Percentiles rank a stretch among this genome's conserved stretches.
Evolutionary conservation across 768 basidiomycete genomes (phyloP).

Genomic region (Auricularia heimuer): DNA sequence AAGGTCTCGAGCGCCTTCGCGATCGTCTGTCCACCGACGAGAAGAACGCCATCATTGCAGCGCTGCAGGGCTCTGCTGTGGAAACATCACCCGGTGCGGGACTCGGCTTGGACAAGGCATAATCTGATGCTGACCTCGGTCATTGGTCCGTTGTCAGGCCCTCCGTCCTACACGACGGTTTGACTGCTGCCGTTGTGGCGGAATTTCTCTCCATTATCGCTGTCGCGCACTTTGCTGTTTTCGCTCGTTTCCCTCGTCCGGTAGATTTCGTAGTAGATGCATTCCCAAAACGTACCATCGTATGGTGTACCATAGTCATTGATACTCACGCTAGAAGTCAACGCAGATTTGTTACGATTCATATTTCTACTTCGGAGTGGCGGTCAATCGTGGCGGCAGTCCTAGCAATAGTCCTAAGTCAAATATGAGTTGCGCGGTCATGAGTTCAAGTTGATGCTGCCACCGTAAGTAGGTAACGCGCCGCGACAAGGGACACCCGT

Average conservation of each 20-base stretch:
- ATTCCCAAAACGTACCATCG: background rate
- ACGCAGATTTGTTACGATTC: too few relatives aligned
- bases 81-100: constrained; percentile 1
- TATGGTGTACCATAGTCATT: background rate
- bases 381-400: too few relatives aligned
- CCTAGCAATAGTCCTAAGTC: too few relatives aligned
- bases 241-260: background rate
- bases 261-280: background rate
- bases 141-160: background rate
- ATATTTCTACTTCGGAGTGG: too few relatives aligned
- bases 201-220: background rate
- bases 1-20: constrained; percentile 63
- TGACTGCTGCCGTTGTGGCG: background rate
- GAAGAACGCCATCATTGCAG: constrained; percentile 45
- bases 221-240: background rate
- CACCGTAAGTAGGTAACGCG: too few relatives aligned
- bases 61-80: constrained; percentile 36
- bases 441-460: too few relatives aligned
- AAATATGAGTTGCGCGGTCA: too few relatives aligned
- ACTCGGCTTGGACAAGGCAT: background rate
- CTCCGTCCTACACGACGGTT: constrained; percentile 7
- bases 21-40: constrained; percentile 69
- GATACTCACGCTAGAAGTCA: too few relatives aligned
- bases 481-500: too few relatives aligned
- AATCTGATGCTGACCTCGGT: background rate